Percentiles rank a stretch among this genome's conserved stretches.
These are phyloP conservation scores for Komagataella pastoris DNA, from an alignment of 805 yeast species.

Conservation along the genomic window DNA sequence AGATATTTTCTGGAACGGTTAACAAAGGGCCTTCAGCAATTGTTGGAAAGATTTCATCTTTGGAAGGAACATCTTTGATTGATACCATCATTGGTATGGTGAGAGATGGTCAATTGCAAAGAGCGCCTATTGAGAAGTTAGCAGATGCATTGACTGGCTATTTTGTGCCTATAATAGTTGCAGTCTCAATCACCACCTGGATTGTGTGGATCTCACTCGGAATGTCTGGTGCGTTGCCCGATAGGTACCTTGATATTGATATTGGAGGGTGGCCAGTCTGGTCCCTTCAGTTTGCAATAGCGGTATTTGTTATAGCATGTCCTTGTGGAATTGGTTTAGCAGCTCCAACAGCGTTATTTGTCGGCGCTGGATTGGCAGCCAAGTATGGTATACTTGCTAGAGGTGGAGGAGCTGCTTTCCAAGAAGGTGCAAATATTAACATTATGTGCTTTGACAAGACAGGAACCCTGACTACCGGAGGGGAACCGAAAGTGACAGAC, in stretches of 20 bases:
- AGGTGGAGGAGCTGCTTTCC: slow-evolving; percentile 77
- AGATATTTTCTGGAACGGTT: slow-evolving; percentile 60
- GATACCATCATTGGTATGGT: slow-evolving; percentile 62
- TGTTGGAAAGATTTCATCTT: slow-evolving; percentile 39
- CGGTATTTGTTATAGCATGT: slow-evolving; percentile 75
- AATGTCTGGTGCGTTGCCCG: slow-evolving; percentile 37
- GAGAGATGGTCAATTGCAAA: slow-evolving; percentile 56
- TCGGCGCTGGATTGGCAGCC: slow-evolving; percentile 71
- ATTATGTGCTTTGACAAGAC: slow-evolving; percentile 70
- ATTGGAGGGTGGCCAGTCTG: slow-evolving; percentile 68
- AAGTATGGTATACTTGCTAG: slow-evolving; percentile 61
- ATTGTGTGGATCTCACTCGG: slow-evolving; percentile 55
- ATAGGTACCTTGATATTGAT: slow-evolving; percentile 42
- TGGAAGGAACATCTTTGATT: slow-evolving; percentile 51
- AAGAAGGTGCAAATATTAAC: slow-evolving; percentile 53
- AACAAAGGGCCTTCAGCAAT: slow-evolving; percentile 45
- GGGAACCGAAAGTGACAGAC: slow-evolving; percentile 44
- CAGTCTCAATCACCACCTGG: slow-evolving; percentile 53
- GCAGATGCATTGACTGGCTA: slow-evolving; percentile 60
- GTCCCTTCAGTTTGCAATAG: slow-evolving; percentile 66
- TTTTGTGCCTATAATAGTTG: slow-evolving; percentile 59
- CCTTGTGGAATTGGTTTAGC: slow-evolving; percentile 82
- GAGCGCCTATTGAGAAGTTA: slow-evolving; percentile 60
- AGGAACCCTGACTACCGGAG: slow-evolving; percentile 59
- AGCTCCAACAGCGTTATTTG: slow-evolving; percentile 74